A percentile compares a stretch with the other conserved stretches of the same genome.
Conservation (phyloP, 1,284 basidiomycete species). For the Rhodotorula sp. region DNA sequence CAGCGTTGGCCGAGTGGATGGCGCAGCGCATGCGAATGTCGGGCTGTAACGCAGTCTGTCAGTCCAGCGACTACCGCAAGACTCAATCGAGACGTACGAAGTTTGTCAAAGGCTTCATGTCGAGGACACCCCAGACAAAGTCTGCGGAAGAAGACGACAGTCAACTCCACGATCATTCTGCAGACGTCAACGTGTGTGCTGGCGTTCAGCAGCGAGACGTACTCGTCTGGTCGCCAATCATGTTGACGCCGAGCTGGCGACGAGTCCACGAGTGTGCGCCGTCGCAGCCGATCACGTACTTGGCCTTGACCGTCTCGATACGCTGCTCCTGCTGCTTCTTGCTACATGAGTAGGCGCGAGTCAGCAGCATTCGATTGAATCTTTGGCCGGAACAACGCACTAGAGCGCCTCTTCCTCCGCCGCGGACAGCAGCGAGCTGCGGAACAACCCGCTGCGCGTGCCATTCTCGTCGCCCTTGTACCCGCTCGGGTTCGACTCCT, state of each 20-base stretch:
- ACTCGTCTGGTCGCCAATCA: constrained; percentile 63
- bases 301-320: constrained; percentile 59
- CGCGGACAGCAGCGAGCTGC: constrained; percentile 39
- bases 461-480: constrained; percentile 21
- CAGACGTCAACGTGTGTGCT: not conserved
- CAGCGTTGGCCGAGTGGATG: constrained; percentile 65
- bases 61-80: not conserved
- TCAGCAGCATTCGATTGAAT: not conserved
- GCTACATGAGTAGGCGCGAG: not conserved
- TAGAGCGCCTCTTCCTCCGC: constrained; percentile 44
- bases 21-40: constrained; percentile 72
- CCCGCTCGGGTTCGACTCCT: constrained; percentile 45
- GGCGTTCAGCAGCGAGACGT: not conserved
- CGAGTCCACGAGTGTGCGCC: constrained; percentile 79
- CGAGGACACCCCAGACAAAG: constrained; percentile 75
- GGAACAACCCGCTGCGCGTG: constrained; percentile 40
- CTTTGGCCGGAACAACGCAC: not conserved
- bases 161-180: not conserved
- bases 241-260: constrained; percentile 64
- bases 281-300: constrained; percentile 66
- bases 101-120: constrained; percentile 68
- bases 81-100: constrained; percentile 51
- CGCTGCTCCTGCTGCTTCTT: constrained; percentile 18
- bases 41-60: constrained; percentile 52
- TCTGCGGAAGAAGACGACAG: constrained; percentile 50